Conservation (phyloP, 306 rosid species). For the Pyrus bretschneideri region DNA sequence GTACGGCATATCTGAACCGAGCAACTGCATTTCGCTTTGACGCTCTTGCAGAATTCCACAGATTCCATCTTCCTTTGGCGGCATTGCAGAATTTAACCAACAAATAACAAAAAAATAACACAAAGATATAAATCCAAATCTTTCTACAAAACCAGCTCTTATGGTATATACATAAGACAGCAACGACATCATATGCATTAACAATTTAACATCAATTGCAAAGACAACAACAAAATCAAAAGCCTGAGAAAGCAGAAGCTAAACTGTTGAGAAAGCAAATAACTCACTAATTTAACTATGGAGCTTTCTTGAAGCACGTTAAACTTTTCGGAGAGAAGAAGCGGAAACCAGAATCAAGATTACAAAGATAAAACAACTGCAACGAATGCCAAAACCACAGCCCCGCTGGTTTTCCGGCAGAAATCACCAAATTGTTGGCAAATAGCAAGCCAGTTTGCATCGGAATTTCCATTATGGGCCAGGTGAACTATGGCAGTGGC, state of each 20-base stretch:
- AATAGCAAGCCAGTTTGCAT: slow-evolving; percentile 60
- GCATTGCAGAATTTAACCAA: slow-evolving; percentile 36
- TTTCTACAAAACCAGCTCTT: too few relatives aligned
- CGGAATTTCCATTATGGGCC: slow-evolving; percentile 58
- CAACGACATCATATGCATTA: too few relatives aligned
- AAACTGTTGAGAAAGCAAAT: too few relatives aligned
- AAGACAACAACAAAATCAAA: too few relatives aligned
- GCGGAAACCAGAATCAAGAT: slow-evolving; percentile 31
- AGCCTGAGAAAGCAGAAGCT: too few relatives aligned
- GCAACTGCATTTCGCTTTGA: slow-evolving; percentile 37
- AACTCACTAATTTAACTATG: too few relatives aligned
- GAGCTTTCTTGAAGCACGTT: too few relatives aligned
- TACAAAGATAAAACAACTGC: slow-evolving; percentile 25
- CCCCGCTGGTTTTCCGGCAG: slow-evolving; percentile 46
- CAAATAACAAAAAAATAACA: not conserved
- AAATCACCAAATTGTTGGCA: slow-evolving; percentile 58
- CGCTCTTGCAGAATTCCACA: slow-evolving; percentile 42
- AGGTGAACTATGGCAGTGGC: slow-evolving; percentile 54
- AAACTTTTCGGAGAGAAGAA: too few relatives aligned
- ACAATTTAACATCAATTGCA: too few relatives aligned
- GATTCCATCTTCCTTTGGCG: slow-evolving; percentile 63
- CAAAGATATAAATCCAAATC: too few relatives aligned
- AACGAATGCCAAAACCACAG: slow-evolving; percentile 41
- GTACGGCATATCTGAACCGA: slow-evolving; percentile 41
- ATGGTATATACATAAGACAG: too few relatives aligned